Evolutionary conservation across 2,329 filamentous ascomycete species (phyloP).

Genomic region (Endoconidiophora polonica): DNA sequence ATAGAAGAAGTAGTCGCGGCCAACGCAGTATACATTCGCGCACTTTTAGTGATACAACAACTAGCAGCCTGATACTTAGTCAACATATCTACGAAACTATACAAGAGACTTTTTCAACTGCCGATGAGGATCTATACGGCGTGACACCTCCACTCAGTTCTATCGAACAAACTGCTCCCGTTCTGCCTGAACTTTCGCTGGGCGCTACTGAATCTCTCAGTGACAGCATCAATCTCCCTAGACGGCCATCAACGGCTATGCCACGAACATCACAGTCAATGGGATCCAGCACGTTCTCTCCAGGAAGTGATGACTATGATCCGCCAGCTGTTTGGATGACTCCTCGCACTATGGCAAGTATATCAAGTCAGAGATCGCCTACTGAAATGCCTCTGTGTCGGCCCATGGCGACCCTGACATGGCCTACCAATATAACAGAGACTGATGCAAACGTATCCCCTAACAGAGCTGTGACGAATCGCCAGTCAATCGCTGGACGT

Average conservation of each 20-base stretch:
- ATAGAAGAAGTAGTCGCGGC: too few relatives aligned
- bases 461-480: background rate
- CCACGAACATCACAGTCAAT: background rate
- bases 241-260: background rate
- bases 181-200: too few relatives aligned
- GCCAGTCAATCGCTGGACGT: too few relatives aligned
- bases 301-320: slow-evolving; percentile 9
- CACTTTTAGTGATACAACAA: background rate
- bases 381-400: background rate
- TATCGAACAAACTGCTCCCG: too few relatives aligned
- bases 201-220: background rate
- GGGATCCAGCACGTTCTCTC: slow-evolving; percentile 10
- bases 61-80: too few relatives aligned
- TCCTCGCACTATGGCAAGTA: background rate
- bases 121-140: background rate
- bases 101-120: background rate
- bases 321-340: slow-evolving; percentile 10
- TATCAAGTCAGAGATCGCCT: background rate
- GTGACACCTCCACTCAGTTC: background rate
- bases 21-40: background rate
- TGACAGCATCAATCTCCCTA: background rate
- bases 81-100: background rate
- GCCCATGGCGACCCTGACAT: background rate
- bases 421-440: background rate
- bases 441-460: background rate